Conservation (phyloP, 2,329 filamentous ascomycete species). For the Ceratocystis colombiana region DNA sequence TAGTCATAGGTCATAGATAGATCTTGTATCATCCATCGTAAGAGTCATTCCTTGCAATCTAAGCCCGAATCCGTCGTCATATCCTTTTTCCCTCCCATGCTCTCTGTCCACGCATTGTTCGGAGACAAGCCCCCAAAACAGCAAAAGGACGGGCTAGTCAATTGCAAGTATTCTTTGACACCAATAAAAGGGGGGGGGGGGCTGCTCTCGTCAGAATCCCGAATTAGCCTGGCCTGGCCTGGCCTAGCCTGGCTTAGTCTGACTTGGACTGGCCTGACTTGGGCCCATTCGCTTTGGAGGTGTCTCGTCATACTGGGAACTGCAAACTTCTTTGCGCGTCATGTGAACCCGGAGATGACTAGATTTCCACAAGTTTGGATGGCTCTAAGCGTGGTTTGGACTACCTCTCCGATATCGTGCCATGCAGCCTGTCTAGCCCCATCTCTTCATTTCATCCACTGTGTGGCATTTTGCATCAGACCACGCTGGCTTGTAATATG, state of each 20-base stretch:
- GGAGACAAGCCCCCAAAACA: constrained; percentile 1
- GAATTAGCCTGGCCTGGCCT: not conserved
- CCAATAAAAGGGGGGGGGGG: not conserved
- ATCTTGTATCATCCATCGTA: not conserved
- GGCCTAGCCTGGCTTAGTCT: not conserved
- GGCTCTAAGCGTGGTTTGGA: not conserved
- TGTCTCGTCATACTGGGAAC: not conserved
- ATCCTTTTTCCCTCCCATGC: not conserved
- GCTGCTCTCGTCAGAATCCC: not conserved
- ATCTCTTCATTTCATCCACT: too few relatives aligned
- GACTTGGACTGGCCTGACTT: not conserved
- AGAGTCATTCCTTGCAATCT: constrained; percentile 13
- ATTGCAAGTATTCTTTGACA: not conserved
- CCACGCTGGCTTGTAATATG: too few relatives aligned
- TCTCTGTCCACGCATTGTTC: not conserved
- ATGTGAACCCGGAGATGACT: not conserved
- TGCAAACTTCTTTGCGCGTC: not conserved
- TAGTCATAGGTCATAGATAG: not conserved
- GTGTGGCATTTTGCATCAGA: too few relatives aligned
- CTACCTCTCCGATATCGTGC: not conserved
- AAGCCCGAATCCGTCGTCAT: constrained; percentile 10
- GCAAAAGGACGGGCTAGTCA: not conserved
- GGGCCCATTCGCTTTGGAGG: not conserved
- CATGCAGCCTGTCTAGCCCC: not conserved
- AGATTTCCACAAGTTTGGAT: not conserved